A percentile compares a stretch with the other conserved stretches of the same genome.
Conservation (phyloP, 1,139 yeast genomes). For the Suhomyces taliae region DNA sequence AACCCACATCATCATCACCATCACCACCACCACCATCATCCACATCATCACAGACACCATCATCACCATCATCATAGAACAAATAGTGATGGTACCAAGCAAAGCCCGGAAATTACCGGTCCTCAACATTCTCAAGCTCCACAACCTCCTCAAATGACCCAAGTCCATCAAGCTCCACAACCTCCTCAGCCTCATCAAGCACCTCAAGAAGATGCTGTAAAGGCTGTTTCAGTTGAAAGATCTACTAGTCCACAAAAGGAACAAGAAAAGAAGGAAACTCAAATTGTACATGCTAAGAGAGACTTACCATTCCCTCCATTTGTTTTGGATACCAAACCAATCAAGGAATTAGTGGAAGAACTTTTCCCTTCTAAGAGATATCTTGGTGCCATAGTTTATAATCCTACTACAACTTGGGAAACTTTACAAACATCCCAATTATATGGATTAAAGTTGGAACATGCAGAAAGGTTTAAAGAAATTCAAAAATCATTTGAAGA, state of each 20-base stretch:
- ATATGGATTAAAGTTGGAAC: constrained; percentile 38
- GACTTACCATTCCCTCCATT: constrained; percentile 14
- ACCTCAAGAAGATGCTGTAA: background rate
- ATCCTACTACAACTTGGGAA: constrained; percentile 52
- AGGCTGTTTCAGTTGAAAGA: background rate
- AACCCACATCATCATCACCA: constrained; percentile 14
- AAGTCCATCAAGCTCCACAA: background rate
- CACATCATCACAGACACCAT: constrained; percentile 21
- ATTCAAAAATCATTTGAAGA: constrained; percentile 28
- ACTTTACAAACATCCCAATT: constrained; percentile 39
- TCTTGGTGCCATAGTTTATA: constrained; percentile 64
- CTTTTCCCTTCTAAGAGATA: constrained; percentile 50
- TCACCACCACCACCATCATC: constrained; percentile 26
- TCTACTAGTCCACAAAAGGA: background rate
- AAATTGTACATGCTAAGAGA: background rate
- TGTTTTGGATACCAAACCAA: constrained; percentile 44
- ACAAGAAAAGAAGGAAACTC: background rate
- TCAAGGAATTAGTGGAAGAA: constrained; percentile 43
- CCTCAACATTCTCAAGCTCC: too few relatives aligned
- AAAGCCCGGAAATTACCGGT: background rate
- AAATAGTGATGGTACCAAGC: background rate
- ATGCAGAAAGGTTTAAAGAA: constrained; percentile 31
- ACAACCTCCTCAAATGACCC: background rate
- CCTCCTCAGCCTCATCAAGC: too few relatives aligned
- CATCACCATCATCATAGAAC: constrained; percentile 12